Evolutionary conservation across 1,139 yeast species (phyloP), one percentile per base, ranked within the genome.

Genomic region (Yamadazyma atmosphaerica): DNA sequence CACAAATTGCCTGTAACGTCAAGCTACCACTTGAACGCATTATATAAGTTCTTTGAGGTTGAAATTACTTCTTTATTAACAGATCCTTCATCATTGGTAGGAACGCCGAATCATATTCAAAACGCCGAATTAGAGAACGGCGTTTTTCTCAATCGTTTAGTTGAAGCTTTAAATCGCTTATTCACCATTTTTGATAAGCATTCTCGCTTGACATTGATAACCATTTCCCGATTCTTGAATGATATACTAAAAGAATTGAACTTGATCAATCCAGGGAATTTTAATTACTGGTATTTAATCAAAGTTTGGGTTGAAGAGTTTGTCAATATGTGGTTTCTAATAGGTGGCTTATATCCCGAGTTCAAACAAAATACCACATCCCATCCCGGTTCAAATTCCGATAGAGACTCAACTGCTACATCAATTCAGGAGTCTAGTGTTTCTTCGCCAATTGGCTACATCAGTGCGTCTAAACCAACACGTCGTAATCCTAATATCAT

Each of bases 291-390:
- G 31, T 28, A 28, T 16, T 9, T 28, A 9, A 12, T 40, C 12
- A 38, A 40, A 26, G 26, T 37, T 19, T 43, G 46, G 46, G 22
- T 38, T 3, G 40, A 43, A 31, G 46, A 38, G 11, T 43, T 32
- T 17, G n/a, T 43, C 22, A 37, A 31, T 19, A 29, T 43, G 9
- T 38, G 41, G 26, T 29, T 43, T 13, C 40, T 38, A 33, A 23
- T 37, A 2, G 36, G 43, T 7, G 39, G 39, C 14, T 12, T 43
- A 8, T n/a, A 40, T 16, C 31, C 31, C 9, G 31, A 28, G 9
- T 28, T 28, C 6, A 16, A 16, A 5, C 9, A 15, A 5, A 9
- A 12, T 4, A 5, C n/a, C 4, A 9, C 7, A 23, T 23, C 26
- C 11, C 26, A 11, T 23, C 5, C 26, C 12, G n/a, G 12, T 23